Conservation (phyloP, 164 flowering plant species). For the Pachysandra terminalis region DNA sequence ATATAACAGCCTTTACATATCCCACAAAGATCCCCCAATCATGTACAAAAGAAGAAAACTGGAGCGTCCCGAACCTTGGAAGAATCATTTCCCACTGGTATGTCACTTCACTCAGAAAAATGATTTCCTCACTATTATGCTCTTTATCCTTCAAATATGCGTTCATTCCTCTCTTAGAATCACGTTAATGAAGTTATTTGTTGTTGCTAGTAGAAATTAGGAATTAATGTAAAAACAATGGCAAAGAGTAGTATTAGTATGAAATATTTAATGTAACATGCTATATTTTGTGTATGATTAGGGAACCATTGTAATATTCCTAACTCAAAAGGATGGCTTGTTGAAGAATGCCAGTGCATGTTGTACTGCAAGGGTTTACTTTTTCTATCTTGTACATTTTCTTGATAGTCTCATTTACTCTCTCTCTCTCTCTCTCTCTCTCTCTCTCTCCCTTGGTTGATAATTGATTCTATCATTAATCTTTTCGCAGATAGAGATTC, state of each 20-base stretch:
- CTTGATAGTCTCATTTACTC: background rate
- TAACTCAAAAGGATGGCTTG: background rate
- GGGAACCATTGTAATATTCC: background rate
- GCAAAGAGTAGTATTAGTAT: background rate
- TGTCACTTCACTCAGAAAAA: too few relatives aligned
- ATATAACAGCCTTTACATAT: too few relatives aligned
- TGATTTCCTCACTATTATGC: too few relatives aligned
- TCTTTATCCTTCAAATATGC: too few relatives aligned
- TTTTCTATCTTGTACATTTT: background rate
- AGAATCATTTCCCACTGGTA: too few relatives aligned
- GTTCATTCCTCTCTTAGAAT: background rate
- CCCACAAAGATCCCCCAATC: too few relatives aligned
- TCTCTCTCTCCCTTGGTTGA: background rate
- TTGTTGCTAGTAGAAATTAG: background rate
- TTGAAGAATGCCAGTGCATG: background rate
- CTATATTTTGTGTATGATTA: background rate
- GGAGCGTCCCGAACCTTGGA: too few relatives aligned
- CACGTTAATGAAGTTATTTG: background rate
- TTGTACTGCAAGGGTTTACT: background rate
- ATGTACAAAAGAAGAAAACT: too few relatives aligned
- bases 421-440: background rate
- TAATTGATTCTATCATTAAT: slow-evolving; percentile 4
- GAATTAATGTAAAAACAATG: background rate
- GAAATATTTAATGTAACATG: background rate
- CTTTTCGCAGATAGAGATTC: slow-evolving; percentile 54